Evolutionary conservation across 2,329 filamentous ascomycete genomes (phyloP), one percentile per base, ranked within the genome.

Genomic region (Sporothrix luriei): DNA sequence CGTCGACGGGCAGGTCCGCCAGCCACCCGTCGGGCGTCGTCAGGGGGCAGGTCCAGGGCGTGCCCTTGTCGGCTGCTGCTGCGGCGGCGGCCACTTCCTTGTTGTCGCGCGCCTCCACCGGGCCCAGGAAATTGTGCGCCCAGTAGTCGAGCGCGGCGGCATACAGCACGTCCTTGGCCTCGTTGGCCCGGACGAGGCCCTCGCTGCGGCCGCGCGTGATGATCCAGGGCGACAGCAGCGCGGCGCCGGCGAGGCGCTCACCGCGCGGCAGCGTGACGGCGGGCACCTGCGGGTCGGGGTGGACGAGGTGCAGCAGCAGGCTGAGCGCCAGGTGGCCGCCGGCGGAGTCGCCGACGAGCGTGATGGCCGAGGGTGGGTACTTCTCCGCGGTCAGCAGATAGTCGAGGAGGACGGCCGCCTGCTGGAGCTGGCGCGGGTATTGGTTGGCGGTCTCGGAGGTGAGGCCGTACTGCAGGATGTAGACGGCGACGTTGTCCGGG

Each of bases 391-490:
- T 43, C 29, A 69, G 14, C 0, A 69, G 38, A 14, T 69, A 57
- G 40, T 66, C 46, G 10, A 69, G 57, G 29, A 69, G 62, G 14
- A 26, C 40, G 10, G 46, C 51, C 0, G 68, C 68, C 46, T 69
- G 68, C 33, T 66, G 68, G 3, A 69, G 62, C 54, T 69, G 68
- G 52, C 62, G 68, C 19, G 68, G 68, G 29, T 61, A 66, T 21
- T 66, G 68, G 38, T 69, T 69, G 43, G 62, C 52, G 11, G 62
- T 61, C 40, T 66, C 68, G 13, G 43, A 66, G 16, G 46, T 46
- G 43, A 69, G 68, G 24, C 43, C 38, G 54, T 69, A 69, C 51
- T 69, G 68, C 21, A 69, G 46, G 10, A 66, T 38, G 14, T 69
- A 69, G n/a, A 69, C 54, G 40, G 62, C 13, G 3, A 66, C 68